Conservation (phyloP, 1,139 yeast genomes). For the Sugiyamaella sp. region DNA sequence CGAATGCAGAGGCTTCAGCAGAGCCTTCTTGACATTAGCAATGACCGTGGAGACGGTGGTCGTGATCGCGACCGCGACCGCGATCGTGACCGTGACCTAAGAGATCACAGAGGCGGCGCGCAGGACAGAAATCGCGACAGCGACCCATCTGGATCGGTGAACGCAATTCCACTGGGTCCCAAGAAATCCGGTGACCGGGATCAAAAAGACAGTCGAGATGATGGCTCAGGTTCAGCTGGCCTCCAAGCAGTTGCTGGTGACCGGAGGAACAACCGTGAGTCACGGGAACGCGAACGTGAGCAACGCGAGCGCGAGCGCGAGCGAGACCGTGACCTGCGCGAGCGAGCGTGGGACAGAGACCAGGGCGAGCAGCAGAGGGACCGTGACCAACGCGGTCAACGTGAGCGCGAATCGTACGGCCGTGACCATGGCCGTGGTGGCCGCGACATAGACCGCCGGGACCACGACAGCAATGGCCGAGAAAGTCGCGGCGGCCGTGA, state of each 20-base stretch:
- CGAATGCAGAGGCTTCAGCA: slow-evolving; percentile 12
- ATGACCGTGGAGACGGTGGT: slow-evolving; percentile 5
- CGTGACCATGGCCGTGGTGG: slow-evolving; percentile 8
- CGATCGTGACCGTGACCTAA: neutral
- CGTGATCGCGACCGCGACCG: neutral
- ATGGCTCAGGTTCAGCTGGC: neutral
- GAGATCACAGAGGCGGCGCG: neutral
- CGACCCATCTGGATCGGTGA: slow-evolving; percentile 8
- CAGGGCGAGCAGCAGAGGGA: neutral
- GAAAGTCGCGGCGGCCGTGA: slow-evolving; percentile 1
- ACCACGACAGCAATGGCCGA: neutral
- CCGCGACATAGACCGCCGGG: neutral
- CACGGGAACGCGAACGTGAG: slow-evolving; percentile 24
- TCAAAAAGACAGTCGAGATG: slow-evolving; percentile 7
- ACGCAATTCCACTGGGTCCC: slow-evolving; percentile 16
- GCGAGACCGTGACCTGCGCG: neutral
- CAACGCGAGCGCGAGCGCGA: slow-evolving; percentile 16
- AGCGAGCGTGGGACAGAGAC: neutral
- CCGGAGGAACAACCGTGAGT: slow-evolving; percentile 15
- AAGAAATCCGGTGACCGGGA: slow-evolving; percentile 1
- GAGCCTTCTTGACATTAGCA: slow-evolving; percentile 3
- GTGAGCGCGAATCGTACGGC: slow-evolving; percentile 1
- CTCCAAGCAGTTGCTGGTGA: neutral
- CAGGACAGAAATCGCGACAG: neutral
- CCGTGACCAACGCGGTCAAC: neutral